phyloP scores from a whole-genome alignment of 352 stramenopile genomes.

The Globisporangium irregulare region DNA sequence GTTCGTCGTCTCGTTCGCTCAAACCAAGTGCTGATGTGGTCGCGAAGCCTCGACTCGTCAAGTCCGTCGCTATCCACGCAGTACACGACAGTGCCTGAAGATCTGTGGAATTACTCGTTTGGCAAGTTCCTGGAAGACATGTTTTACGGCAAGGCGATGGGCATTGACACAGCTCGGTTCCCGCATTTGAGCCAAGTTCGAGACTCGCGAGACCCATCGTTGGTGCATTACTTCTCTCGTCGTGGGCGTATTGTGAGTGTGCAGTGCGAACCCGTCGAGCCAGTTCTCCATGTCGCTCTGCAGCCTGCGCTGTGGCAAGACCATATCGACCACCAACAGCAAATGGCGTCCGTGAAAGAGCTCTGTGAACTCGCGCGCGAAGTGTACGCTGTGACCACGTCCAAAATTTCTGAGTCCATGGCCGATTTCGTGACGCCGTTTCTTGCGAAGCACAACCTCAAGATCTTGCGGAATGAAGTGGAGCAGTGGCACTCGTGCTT shows the following conservation, averaged over 20 bases:
- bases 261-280: slow-evolving; percentile 73
- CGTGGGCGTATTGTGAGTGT: slow-evolving; percentile 71
- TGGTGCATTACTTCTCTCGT: slow-evolving; percentile 80
- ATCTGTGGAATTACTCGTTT: slow-evolving; percentile 86
- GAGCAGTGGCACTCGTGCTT: slow-evolving; percentile 85
- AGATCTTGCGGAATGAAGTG: slow-evolving; percentile 78
- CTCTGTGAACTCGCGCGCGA: slow-evolving; percentile 70
- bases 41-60: slow-evolving; percentile 31
- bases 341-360: slow-evolving; percentile 65
- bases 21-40: slow-evolving; percentile 68
- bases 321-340: slow-evolving; percentile 65
- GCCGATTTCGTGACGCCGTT: slow-evolving; percentile 64
- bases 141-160: slow-evolving; percentile 80
- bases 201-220: slow-evolving; percentile 57
- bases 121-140: slow-evolving; percentile 86
- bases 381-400: slow-evolving; percentile 72
- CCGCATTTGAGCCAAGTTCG: slow-evolving; percentile 53
- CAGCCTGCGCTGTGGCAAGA: slow-evolving; percentile 82
- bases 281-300: slow-evolving; percentile 79
- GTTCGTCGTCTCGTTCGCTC: slow-evolving; percentile 63
- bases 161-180: slow-evolving; percentile 64
- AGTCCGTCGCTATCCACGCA: slow-evolving; percentile 39
- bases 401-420: slow-evolving; percentile 78
- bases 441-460: slow-evolving; percentile 67
- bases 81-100: slow-evolving; percentile 56